Base-by-base conservation (phyloP, 805 yeast genomes). In the Sungouiella thailandica region DNA sequence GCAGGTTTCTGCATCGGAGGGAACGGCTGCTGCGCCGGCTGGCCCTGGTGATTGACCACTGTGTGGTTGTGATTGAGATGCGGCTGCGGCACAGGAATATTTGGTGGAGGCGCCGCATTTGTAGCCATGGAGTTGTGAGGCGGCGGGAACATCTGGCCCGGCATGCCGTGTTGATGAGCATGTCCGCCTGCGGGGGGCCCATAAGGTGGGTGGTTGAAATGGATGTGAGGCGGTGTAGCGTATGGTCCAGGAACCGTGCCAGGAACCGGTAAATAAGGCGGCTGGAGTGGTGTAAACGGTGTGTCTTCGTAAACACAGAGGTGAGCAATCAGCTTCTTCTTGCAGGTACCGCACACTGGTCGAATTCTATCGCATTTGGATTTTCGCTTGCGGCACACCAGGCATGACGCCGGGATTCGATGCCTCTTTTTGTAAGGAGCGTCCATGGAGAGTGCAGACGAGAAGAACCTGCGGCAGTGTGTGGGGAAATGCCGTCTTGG, bases 301-400 rank as follows among this genome's bases (percentile, higher is more conserved):
- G 47, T 40, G 26, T 45, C 47, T n/a, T 63, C 70, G 40, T 59
- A 66, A 34, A 33, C 57, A 40, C 72, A 66, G 12, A 65, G 41
- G 39, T 66, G 72, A 17, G 70, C 68, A 23, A 66, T 60, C 31
- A 67, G 62, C 43, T 65, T 66, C 52, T 60, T 58, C 34, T 51
- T 52, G 43, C 72, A 66, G 13, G 63, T 44, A 11, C 72, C 72
- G 46, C 72, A 66, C 7, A 64, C 56, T 7, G 72, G 71, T 36
- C 56, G 55, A 7, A 54, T 59, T 25, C 70, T 45, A 47, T 66
- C 72, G 51, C 72, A 66, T 37, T 57, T 58, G 30, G 65, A 55
- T 45, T 66, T 66, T 25, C 71, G 46, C 41, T 63, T 63, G 18
- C 72, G 58, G 42, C 72, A 66, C 13, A 66, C 68, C 31, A 65